These are phyloP conservation scores for Didymella lethalis DNA, from an alignment of 2,329 filamentous ascomycete genomes.

Conservation along the genomic window DNA sequence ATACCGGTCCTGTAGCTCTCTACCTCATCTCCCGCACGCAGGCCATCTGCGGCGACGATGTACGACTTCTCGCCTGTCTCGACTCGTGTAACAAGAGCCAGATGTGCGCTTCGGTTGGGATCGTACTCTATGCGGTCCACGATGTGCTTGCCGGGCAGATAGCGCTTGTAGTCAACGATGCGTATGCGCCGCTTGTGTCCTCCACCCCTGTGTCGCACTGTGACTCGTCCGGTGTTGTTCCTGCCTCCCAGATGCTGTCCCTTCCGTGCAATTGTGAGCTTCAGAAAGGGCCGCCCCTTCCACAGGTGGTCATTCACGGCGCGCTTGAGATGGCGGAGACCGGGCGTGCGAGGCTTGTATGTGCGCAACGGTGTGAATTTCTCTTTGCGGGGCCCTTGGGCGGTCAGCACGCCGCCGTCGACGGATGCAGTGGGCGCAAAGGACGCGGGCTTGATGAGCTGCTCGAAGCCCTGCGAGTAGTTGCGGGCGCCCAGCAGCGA, in stretches of 20 bases:
- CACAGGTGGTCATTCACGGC: conserved; percentile 96
- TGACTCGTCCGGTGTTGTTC: conserved; percentile 85
- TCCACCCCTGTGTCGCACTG: conserved; percentile 89
- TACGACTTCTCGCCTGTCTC: conserved; percentile 81
- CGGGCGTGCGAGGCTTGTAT: conserved; percentile 93
- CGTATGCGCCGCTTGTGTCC: conserved; percentile 91
- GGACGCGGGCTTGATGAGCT: conserved; percentile 40
- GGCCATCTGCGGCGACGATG: conserved; percentile 93
- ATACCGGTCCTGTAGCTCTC: conserved; percentile 93
- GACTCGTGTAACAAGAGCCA: conserved; percentile 82
- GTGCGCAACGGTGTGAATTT: conserved; percentile 69
- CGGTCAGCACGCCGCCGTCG: conserved; percentile 33
- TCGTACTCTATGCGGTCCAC: conserved; percentile 98
- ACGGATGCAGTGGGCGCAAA: conserved; percentile 45
- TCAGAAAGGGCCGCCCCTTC: conserved; percentile 85
- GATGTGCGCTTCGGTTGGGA: conserved; percentile 89
- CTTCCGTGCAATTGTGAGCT: conserved; percentile 89
- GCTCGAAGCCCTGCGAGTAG: conserved; percentile 57
- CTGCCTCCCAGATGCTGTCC: conserved; percentile 92
- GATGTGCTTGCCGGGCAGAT: conserved; percentile 78
- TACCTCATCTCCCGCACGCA: conserved; percentile 88
- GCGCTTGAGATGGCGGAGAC: conserved; percentile 87
- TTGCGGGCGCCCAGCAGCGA: conserved; percentile 58
- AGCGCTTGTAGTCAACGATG: conserved; percentile 86
- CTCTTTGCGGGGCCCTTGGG: conserved; percentile 42